Evolutionary conservation across 1,284 basidiomycete species (phyloP).

Genomic region (Cutaneotrichosporon mucoides): DNA sequence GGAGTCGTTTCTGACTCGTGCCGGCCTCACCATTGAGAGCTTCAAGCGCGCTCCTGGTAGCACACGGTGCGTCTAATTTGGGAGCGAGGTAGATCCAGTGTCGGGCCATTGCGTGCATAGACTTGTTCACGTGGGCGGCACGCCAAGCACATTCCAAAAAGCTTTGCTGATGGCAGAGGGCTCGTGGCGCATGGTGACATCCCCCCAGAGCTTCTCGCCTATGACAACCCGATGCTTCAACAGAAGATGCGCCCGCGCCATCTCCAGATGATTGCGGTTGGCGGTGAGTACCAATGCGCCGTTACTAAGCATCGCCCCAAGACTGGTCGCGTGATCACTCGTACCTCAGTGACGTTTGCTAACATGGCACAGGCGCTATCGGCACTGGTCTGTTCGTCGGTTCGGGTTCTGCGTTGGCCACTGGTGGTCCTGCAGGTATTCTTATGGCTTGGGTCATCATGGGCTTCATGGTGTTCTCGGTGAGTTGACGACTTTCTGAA

Average conservation of each 20-base stretch:
- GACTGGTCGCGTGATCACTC: no score
- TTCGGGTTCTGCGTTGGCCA: conserved; percentile 49
- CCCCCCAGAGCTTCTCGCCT: conserved; percentile 26
- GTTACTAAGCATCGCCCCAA: no score
- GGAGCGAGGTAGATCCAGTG: no score
- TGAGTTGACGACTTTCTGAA: not conserved
- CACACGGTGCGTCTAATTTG: conserved; percentile 29
- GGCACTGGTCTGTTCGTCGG: conserved; percentile 52
- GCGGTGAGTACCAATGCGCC: conserved; percentile 44
- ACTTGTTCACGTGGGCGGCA: no score
- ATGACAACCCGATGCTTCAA: conserved; percentile 46
- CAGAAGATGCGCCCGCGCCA: conserved; percentile 49
- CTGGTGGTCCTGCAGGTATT: conserved; percentile 53
- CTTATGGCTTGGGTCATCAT: conserved; percentile 47
- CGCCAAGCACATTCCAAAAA: not conserved
- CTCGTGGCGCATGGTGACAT: conserved; percentile 35
- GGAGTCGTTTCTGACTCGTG: conserved; percentile 45
- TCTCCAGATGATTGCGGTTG: conserved; percentile 50
- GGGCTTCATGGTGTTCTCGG: conserved; percentile 23
- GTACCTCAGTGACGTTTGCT: no score
- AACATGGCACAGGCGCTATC: conserved; percentile 41
- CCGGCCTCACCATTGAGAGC: conserved; percentile 47
- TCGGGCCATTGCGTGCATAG: no score
- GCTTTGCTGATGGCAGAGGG: conserved; percentile 21
- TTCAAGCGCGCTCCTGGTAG: conserved; percentile 51